Conservation (phyloP, 805 yeast species). For the Cyberlindnera bimundalis region DNA sequence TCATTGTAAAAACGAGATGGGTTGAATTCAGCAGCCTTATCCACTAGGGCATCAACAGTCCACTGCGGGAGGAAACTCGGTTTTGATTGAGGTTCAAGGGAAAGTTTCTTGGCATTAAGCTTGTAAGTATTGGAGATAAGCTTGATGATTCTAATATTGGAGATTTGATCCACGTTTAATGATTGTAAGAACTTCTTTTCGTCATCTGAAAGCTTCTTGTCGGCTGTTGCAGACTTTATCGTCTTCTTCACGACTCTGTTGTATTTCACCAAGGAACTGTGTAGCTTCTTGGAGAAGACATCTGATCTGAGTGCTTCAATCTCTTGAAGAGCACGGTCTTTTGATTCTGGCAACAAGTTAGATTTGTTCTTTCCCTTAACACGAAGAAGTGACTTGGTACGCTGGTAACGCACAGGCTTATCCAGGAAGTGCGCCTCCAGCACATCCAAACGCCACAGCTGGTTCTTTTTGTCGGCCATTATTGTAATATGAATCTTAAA, state of each 20-base stretch:
- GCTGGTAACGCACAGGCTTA: slow-evolving; percentile 43
- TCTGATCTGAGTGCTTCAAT: slow-evolving; percentile 44
- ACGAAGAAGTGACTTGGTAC: slow-evolving; percentile 37
- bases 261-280: slow-evolving; percentile 41
- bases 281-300: slow-evolving; percentile 46
- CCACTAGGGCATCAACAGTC: slow-evolving; percentile 27
- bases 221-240: slow-evolving; percentile 12
- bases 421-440: slow-evolving; percentile 47
- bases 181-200: slow-evolving; percentile 21
- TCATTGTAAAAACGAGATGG: slow-evolving; percentile 45
- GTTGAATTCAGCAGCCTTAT: slow-evolving; percentile 33
- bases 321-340: slow-evolving; percentile 41
- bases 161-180: slow-evolving; percentile 25
- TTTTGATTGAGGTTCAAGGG: not conserved
- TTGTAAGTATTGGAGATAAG: slow-evolving; percentile 14
- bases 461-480: slow-evolving; percentile 31
- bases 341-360: slow-evolving; percentile 35
- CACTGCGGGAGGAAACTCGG: slow-evolving; percentile 23
- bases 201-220: slow-evolving; percentile 15
- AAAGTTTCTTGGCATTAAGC: slow-evolving; percentile 15
- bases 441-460: slow-evolving; percentile 52
- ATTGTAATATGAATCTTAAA: not conserved
- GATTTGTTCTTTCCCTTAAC: slow-evolving; percentile 35
- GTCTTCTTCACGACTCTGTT: slow-evolving; percentile 35
- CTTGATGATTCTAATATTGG: slow-evolving; percentile 24